Base-by-base conservation (phyloP, 106 monocot genomes). In the Chionographis japonica region DNA sequence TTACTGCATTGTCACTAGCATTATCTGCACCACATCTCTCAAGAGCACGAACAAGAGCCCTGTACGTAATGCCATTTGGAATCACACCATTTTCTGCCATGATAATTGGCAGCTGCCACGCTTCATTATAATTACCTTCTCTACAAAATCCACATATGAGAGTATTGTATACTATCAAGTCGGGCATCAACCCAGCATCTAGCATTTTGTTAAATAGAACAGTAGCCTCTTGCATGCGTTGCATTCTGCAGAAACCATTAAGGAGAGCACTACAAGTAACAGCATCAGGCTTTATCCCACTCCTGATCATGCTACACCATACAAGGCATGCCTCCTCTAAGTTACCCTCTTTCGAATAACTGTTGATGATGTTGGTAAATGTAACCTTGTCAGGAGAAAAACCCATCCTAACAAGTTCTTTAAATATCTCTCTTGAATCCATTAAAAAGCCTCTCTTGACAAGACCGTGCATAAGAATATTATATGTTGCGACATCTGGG, bases 391-490 rank as follows among this genome's bases (percentile, higher is more conserved):
- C 82, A 51, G 78, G 78, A 58, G 71, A 75, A 81, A 65, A 66
- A 9, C 86, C 86, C 18, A 71, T 72, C 38, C 64, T 74, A 4
- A 72, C 61, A 54, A 86, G 70, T 62, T 82, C 86, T 66, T 60
- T 11, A 59, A 79, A 79, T 12, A 79, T 56, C 52, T 63, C 62
- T 63, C 72, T 79, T 37, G 79, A 60, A 73, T 76, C 79, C 37
- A 38, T 37, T 11, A 60, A 5, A 62, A 50, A 75, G 17, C 82
- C 86, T 64, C 63, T 78, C 56, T 79, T 86, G 52, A 77, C 40
- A 67, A 86, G 79, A 12, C 81, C 82, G 70, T 82, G 76, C 67
- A 82, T 82, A 10, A 86, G 72, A 62, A 74, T 79, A 63, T 86
- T 86, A 75, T 86, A 82, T 37, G 86, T 86, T 18, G 56, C 62